A percentile compares a stretch with the other conserved stretches of the same genome.
Conservation (phyloP, 2,329 filamentous ascomycete species). For the Samsoniella hepiali region DNA sequence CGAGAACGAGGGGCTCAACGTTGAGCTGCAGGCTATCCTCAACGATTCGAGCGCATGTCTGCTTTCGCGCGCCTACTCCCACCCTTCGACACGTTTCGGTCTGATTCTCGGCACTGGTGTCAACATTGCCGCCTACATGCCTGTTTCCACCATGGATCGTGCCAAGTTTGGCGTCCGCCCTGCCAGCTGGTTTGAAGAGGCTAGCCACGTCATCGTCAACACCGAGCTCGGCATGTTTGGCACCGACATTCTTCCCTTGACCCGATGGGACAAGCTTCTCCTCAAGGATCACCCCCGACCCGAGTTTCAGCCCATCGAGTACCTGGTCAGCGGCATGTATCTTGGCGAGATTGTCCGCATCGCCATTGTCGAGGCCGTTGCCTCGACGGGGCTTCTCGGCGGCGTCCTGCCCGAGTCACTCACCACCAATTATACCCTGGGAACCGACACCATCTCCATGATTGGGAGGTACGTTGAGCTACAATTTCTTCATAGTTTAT, state of each 20-base stretch:
- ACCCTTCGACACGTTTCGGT: constrained; percentile 57
- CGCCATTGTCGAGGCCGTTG: constrained; percentile 56
- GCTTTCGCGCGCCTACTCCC: constrained; percentile 59
- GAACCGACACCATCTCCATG: constrained; percentile 57
- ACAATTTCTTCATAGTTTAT: neutral
- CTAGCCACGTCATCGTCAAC: constrained; percentile 63
- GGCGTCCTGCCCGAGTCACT: constrained; percentile 55
- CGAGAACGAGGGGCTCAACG: constrained; percentile 46
- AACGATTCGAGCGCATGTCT: constrained; percentile 68
- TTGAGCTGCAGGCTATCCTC: constrained; percentile 58
- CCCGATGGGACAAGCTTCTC: constrained; percentile 57
- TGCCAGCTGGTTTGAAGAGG: constrained; percentile 53
- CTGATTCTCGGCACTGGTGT: constrained; percentile 66
- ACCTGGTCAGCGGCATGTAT: constrained; percentile 63
- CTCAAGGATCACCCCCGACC: constrained; percentile 52
- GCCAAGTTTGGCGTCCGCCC: constrained; percentile 57
- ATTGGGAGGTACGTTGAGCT: constrained; percentile 53
- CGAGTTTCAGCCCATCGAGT: constrained; percentile 60
- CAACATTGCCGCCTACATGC: constrained; percentile 64
- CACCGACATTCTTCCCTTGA: constrained; percentile 54
- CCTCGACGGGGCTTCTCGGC: constrained; percentile 51
- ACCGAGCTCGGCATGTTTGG: constrained; percentile 68
- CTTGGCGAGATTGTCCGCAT: constrained; percentile 62
- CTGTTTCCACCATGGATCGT: constrained; percentile 52
- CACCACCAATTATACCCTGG: constrained; percentile 52